Percentiles rank a stretch among this genome's conserved stretches.
These are phyloP conservation scores for Fusarium clavum DNA, from an alignment of 2,329 filamentous ascomycete genomes.

Conservation along the genomic window DNA sequence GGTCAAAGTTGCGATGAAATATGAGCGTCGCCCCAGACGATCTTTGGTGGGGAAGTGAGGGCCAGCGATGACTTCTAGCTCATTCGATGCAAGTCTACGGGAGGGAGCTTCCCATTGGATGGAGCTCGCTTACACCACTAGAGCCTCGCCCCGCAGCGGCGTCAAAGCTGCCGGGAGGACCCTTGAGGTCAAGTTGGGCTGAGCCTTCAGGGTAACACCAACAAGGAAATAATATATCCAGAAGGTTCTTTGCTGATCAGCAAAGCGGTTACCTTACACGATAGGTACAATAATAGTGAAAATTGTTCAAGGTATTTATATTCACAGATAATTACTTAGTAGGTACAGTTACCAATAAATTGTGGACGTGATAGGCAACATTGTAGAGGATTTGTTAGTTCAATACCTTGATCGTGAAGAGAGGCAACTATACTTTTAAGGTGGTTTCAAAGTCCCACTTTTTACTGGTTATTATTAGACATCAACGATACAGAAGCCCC, in stretches of 20 bases:
- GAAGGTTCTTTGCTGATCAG: conserved; percentile 26
- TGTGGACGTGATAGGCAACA: background rate
- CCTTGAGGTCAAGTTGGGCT: conserved; percentile 9
- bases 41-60: conserved; percentile 49
- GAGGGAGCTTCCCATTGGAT: conserved; percentile 49
- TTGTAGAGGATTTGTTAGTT: background rate
- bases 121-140: conserved; percentile 10
- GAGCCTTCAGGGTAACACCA: conserved; percentile 34
- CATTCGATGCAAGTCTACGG: conserved; percentile 54
- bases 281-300: background rate
- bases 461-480: background rate
- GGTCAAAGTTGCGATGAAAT: conserved; percentile 39
- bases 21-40: conserved; percentile 39
- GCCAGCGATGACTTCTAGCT: conserved; percentile 56
- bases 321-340: too few species aligned
- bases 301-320: background rate
- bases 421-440: accelerated
- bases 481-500: background rate
- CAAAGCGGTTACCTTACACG: background rate
- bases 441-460: background rate
- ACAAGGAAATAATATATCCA: conserved; percentile 18
- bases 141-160: conserved; percentile 25
- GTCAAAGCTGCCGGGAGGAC: conserved; percentile 36
- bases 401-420: background rate
- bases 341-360: background rate